phyloP scores from a whole-genome alignment of 164 flowering plant species.

The Akebia trifoliata region DNA sequence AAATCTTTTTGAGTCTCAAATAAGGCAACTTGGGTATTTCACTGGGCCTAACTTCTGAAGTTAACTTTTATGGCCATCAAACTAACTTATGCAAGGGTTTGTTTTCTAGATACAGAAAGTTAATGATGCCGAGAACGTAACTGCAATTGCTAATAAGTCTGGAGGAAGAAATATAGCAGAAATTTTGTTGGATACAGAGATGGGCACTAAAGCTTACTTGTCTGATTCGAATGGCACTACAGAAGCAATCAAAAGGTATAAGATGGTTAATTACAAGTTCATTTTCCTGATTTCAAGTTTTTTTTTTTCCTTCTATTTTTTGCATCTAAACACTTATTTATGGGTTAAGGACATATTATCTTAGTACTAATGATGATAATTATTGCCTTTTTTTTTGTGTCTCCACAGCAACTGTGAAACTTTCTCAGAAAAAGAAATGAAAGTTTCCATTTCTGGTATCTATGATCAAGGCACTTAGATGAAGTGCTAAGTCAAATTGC shows the following conservation, averaged over 20 bases:
- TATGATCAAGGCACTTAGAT: conserved; percentile 18
- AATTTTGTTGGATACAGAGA: conserved; percentile 2
- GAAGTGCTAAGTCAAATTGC: conserved; percentile 36
- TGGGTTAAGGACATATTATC: no score
- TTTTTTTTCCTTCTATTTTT: no score
- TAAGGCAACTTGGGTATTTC: neutral
- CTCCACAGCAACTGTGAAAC: conserved; percentile 21
- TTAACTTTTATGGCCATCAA: neutral
- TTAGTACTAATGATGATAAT: neutral
- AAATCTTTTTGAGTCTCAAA: no score
- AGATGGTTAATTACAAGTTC: neutral
- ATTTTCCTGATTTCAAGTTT: neutral
- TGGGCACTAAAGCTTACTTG: neutral
- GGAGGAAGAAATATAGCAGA: conserved; percentile 9
- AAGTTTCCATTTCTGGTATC: conserved; percentile 7
- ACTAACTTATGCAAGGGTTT: conserved; percentile 7
- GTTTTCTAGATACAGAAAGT: conserved; percentile 22
- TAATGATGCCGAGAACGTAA: conserved; percentile 9
- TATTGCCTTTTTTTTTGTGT: conserved; percentile 1
- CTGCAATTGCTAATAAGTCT: conserved; percentile 10
- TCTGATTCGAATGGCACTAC: conserved; percentile 12
- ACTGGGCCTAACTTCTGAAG: conserved; percentile 1
- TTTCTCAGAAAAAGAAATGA: conserved; percentile 15
- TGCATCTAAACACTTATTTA: neutral
- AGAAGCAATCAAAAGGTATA: conserved; percentile 13